These are phyloP conservation scores for Dendrobium nobile DNA, from an alignment of 106 monocot genomes.

Conservation along the genomic window DNA sequence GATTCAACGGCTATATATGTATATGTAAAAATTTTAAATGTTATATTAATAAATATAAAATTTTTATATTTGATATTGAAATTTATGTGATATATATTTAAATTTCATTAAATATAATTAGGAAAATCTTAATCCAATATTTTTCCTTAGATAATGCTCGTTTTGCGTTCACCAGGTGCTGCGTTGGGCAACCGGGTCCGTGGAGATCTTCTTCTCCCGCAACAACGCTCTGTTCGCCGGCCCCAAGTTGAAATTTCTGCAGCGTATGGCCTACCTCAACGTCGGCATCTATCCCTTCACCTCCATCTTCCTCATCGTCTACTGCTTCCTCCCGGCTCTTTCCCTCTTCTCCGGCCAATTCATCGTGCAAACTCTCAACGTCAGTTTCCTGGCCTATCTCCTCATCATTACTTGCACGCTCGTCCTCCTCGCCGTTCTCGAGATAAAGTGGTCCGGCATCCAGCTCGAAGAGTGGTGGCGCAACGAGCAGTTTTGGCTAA, in stretches of 20 bases:
- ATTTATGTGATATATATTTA: too few relatives aligned
- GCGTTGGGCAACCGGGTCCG: slow-evolving; percentile 76
- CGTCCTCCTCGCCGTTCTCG: slow-evolving; percentile 47
- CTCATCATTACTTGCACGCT: slow-evolving; percentile 53
- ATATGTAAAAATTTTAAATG: too few relatives aligned
- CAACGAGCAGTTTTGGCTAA: slow-evolving; percentile 96
- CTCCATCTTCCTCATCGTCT: slow-evolving; percentile 73
- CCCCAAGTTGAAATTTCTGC: slow-evolving; percentile 53
- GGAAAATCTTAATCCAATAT: too few relatives aligned
- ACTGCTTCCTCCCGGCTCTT: slow-evolving; percentile 76
- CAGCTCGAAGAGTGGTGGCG: slow-evolving; percentile 76
- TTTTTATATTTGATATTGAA: too few relatives aligned
- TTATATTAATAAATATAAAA: too few relatives aligned
- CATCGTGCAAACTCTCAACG: slow-evolving; percentile 51
- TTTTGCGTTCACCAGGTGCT: slow-evolving; percentile 60
- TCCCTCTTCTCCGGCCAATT: slow-evolving; percentile 80
- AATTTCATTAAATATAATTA: too few relatives aligned
- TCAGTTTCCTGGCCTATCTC: slow-evolving; percentile 62
- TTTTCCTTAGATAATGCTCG: too few relatives aligned
- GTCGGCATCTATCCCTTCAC: slow-evolving; percentile 88
- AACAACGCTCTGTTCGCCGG: slow-evolving; percentile 70
- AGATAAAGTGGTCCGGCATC: slow-evolving; percentile 73
- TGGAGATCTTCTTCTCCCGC: slow-evolving; percentile 82
- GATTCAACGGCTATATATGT: too few relatives aligned
- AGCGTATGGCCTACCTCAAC: slow-evolving; percentile 77